Conservation (phyloP, 2,329 filamentous ascomycete genomes). For the Fusarium heterosporum region DNA sequence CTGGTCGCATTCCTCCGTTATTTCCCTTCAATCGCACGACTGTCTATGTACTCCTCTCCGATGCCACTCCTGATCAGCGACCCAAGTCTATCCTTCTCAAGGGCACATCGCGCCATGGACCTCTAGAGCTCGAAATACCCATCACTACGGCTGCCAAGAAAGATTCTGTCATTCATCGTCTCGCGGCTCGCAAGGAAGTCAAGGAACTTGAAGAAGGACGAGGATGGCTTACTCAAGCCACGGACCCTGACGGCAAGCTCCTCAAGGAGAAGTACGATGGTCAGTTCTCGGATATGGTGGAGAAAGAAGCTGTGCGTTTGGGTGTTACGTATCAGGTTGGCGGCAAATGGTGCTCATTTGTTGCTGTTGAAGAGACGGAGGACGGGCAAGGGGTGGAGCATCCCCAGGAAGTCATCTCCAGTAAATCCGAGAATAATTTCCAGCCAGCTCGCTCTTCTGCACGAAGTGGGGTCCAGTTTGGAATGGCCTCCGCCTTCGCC, state of each 20-base stretch:
- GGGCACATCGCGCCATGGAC: conserved; percentile 67
- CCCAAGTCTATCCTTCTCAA: conserved; percentile 68
- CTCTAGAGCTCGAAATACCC: conserved; percentile 73
- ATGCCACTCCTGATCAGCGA: conserved; percentile 55
- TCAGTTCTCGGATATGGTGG: conserved; percentile 69
- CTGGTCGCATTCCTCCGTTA: conserved; percentile 70
- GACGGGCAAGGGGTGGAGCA: conserved; percentile 8
- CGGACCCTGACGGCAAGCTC: conserved; percentile 55
- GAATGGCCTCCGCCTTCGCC: no score
- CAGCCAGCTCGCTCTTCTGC: background rate
- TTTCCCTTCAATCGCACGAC: conserved; percentile 75
- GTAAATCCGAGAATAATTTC: accelerated
- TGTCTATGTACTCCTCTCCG: conserved; percentile 73
- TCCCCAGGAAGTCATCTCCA: background rate
- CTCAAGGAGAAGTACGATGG: conserved; percentile 61
- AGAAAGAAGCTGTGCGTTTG: conserved; percentile 73
- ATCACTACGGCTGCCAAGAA: conserved; percentile 61
- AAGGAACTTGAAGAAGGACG: conserved; percentile 77
- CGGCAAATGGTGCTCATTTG: conserved; percentile 78
- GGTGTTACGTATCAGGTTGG: conserved; percentile 75
- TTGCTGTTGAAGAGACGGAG: conserved; percentile 67
- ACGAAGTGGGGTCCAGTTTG: background rate
- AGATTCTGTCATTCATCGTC: conserved; percentile 73
- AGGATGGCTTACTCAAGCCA: conserved; percentile 71
- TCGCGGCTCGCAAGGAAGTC: conserved; percentile 75